phyloP scores from a whole-genome alignment of 805 yeast genomes.

The Candida krabiensis region DNA sequence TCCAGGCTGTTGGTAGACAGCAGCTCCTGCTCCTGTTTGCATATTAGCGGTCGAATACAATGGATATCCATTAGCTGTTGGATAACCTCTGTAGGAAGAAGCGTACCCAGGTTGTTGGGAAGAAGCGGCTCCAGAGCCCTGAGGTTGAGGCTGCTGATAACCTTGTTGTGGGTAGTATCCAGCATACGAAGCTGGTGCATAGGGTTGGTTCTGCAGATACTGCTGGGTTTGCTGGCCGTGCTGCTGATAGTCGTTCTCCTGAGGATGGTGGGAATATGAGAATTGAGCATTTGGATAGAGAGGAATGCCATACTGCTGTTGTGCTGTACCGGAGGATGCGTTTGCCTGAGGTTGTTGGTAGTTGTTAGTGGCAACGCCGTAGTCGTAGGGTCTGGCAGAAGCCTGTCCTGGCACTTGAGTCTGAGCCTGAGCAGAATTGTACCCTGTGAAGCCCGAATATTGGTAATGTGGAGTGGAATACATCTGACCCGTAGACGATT shows the following conservation, averaged over 20 bases:
- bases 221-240: conserved; percentile 18
- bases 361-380: conserved; percentile 11
- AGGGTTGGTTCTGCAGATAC: conserved; percentile 19
- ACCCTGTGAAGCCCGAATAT: conserved; percentile 18
- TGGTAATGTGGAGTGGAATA: conserved; percentile 24
- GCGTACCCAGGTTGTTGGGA: conserved; percentile 17
- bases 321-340: conserved; percentile 12
- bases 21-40: conserved; percentile 4
- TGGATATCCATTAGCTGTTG: conserved; percentile 18
- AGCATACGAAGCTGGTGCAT: conserved; percentile 13
- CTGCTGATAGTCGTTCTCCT: conserved; percentile 19
- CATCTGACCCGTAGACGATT: conserved; percentile 7
- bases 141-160: conserved; percentile 17
- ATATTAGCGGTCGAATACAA: conserved; percentile 13
- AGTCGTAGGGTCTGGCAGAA: conserved; percentile 20
- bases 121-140: conserved; percentile 12
- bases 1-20: conserved; percentile 15
- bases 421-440: conserved; percentile 14
- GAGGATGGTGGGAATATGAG: conserved; percentile 22
- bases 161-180: conserved; percentile 19
- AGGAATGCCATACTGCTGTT: conserved; percentile 20
- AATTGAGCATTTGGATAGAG: conserved; percentile 17
- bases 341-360: conserved; percentile 18
- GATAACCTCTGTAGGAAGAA: conserved; percentile 20
- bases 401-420: conserved; percentile 2